These are phyloP conservation scores for Lactarius deliciosus DNA, from an alignment of 768 basidiomycete genomes.

Conservation along the genomic window DNA sequence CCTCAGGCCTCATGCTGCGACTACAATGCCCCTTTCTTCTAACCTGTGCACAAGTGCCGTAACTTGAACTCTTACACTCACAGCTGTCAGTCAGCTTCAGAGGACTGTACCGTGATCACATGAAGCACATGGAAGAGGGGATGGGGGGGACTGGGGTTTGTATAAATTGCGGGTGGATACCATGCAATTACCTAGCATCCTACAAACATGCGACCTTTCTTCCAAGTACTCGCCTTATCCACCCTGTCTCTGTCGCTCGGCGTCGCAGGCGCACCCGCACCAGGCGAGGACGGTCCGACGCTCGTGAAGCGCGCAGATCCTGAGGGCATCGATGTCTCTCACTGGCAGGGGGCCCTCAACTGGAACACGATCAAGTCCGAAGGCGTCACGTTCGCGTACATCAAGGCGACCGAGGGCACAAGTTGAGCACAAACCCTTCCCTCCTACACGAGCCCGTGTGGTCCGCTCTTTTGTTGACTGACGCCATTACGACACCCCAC, in stretches of 20 bases:
- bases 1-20: too few species aligned
- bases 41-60: too few species aligned
- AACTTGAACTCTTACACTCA: too few species aligned
- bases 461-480: not conserved
- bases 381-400: slow-evolving; percentile 56
- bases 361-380: slow-evolving; percentile 53
- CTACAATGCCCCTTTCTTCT: too few species aligned
- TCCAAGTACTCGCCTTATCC: slow-evolving; percentile 19
- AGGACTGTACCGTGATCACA: too few species aligned
- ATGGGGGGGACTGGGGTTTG: too few species aligned
- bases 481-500: not conserved
- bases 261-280: not conserved
- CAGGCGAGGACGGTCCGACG: not conserved
- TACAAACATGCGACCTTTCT: not conserved
- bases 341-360: slow-evolving; percentile 48
- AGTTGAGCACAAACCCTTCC: slow-evolving; percentile 33
- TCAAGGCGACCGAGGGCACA: slow-evolving; percentile 70
- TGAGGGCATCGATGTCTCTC: slow-evolving; percentile 57
- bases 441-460: not conserved
- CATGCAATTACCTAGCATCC: too few species aligned
- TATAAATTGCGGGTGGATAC: too few species aligned
- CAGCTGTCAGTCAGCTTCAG: too few species aligned
- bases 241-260: slow-evolving; percentile 23
- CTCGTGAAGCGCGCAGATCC: slow-evolving; percentile 42
- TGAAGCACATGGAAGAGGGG: too few species aligned